A percentile compares a stretch with the other conserved stretches of the same genome.
Conservation (phyloP, 306 rosid genomes). For the Carpinus viminea region DNA sequence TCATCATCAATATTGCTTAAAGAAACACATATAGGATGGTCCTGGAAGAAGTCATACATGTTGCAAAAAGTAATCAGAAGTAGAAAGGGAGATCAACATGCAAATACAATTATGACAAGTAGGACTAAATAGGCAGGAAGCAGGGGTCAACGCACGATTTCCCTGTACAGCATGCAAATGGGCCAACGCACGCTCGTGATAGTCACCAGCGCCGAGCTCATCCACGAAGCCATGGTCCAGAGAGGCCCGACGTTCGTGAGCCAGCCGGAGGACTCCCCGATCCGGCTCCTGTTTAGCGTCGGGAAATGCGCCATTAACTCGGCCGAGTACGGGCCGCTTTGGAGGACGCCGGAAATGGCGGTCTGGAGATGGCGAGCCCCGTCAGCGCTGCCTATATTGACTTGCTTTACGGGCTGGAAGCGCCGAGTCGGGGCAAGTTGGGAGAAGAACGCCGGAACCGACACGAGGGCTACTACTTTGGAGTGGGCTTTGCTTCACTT, state of each 20-base stretch:
- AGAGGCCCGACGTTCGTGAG: slow-evolving; percentile 74
- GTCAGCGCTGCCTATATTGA: slow-evolving; percentile 85
- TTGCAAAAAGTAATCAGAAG: slow-evolving; percentile 18
- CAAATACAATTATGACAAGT: neutral
- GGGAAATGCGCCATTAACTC: slow-evolving; percentile 98
- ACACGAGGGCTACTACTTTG: slow-evolving; percentile 81
- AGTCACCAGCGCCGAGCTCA: slow-evolving; percentile 73
- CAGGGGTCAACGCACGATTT: too few relatives aligned
- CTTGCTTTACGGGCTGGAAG: slow-evolving; percentile 65
- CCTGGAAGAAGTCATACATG: slow-evolving; percentile 40
- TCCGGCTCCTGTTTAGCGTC: slow-evolving; percentile 81
- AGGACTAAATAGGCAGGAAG: neutral
- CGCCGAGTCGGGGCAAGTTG: slow-evolving; percentile 61
- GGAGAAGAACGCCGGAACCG: slow-evolving; percentile 87
- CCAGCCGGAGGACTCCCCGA: slow-evolving; percentile 92
- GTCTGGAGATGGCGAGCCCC: slow-evolving; percentile 63
- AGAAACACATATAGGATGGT: slow-evolving; percentile 14
- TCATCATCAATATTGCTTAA: slow-evolving; percentile 11
- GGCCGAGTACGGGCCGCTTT: slow-evolving; percentile 80
- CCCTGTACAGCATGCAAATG: slow-evolving; percentile 98
- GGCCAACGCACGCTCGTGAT: slow-evolving; percentile 82
- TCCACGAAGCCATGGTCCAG: slow-evolving; percentile 88
- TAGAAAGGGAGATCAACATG: neutral
- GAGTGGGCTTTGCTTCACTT: slow-evolving; percentile 90
- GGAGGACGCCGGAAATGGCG: slow-evolving; percentile 62